phyloP scores from a whole-genome alignment of 306 rosid genomes.

The Rosa persica region DNA sequence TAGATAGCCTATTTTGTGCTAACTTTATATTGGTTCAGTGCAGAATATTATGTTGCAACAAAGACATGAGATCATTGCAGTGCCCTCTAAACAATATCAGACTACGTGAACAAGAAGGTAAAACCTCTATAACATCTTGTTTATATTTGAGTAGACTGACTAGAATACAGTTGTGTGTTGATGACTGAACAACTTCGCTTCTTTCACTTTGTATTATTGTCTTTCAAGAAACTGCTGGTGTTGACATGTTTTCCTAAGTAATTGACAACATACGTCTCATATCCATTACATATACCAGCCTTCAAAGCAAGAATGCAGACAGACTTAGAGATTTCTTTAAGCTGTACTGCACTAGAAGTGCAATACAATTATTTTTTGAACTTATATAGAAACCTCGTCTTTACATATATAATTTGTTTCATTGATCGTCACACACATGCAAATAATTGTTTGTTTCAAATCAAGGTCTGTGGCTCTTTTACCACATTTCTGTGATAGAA shows the following conservation, averaged over 20 bases:
- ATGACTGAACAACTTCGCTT: not conserved
- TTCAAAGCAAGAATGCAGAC: conserved; percentile 9
- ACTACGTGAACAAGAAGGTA: conserved; percentile 16
- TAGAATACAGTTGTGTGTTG: conserved; percentile 1
- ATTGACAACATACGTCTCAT: not conserved
- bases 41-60: conserved; percentile 5
- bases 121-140: not conserved
- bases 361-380: conserved; percentile 27
- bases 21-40: not conserved
- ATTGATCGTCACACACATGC: conserved; percentile 40
- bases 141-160: not conserved
- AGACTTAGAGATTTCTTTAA: conserved; percentile 1
- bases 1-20: not conserved
- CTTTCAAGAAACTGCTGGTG: conserved; percentile 5
- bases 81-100: not conserved
- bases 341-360: conserved; percentile 20
- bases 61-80: not conserved
- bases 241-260: conserved; percentile 8
- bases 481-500: conserved; percentile 28
- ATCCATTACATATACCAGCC: not conserved
- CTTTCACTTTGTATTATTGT: not conserved
- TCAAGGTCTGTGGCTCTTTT: conserved; percentile 24
- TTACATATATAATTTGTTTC: conserved; percentile 40
- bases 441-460: conserved; percentile 33
- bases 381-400: conserved; percentile 29